A percentile compares a stretch with the other conserved stretches of the same genome.
Conservation (phyloP, 176 grass and related monocot genomes). For the Triticum turgidum region DNA sequence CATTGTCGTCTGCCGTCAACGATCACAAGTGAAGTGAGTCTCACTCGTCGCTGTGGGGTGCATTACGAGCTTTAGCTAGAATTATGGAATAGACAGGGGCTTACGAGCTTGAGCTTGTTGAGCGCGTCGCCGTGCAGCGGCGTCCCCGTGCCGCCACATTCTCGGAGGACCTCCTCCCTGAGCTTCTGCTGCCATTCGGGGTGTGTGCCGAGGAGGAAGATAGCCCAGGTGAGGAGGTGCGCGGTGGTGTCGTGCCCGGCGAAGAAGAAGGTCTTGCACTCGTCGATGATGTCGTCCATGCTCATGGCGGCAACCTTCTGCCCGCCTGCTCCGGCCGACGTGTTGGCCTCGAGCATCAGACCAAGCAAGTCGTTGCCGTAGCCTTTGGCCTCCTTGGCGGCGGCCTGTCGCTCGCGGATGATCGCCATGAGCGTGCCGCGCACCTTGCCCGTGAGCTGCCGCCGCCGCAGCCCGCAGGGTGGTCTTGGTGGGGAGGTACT, state of each 20-base stretch:
- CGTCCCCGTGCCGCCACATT: constrained; percentile 19
- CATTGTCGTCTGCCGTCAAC: constrained; percentile 45
- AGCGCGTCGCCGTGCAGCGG: constrained; percentile 30
- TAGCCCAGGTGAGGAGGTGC: constrained; percentile 44
- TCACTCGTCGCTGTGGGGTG: not conserved
- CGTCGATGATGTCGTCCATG: constrained; percentile 61
- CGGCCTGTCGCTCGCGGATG: constrained; percentile 28
- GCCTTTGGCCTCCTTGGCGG: not conserved
- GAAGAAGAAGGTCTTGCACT: constrained; percentile 79
- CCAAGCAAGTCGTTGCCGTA: constrained; percentile 60
- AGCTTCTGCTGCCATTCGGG: constrained; percentile 52
- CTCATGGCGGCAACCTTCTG: not conserved
- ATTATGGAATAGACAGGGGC: not conserved
- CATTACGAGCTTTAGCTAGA: no score
- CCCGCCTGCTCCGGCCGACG: not conserved
- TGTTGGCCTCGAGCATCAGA: constrained; percentile 55
- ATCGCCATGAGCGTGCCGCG: constrained; percentile 40
- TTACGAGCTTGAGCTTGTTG: constrained; percentile 54
- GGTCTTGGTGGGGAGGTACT: constrained; percentile 34
- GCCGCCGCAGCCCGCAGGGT: constrained; percentile 32
- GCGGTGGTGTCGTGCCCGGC: constrained; percentile 59
- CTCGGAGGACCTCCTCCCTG: constrained; percentile 45
- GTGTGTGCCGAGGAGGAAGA: constrained; percentile 56
- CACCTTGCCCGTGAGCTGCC: constrained; percentile 39
- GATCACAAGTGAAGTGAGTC: not conserved